Conservation (phyloP, 2,329 filamentous ascomycete species). For the Lasiodiplodia citricola region DNA sequence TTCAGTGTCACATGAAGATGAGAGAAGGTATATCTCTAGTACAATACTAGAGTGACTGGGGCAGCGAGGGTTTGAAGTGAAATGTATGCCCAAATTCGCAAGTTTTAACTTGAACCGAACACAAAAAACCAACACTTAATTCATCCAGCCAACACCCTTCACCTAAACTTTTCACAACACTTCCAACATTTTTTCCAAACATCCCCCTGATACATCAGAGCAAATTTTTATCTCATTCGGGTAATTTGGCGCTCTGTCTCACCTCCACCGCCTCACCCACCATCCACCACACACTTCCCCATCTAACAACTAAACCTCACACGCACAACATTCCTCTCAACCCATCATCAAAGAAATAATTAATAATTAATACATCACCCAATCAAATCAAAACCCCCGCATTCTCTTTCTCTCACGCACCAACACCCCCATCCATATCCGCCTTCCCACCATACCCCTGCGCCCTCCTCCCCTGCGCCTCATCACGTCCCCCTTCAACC, state of each 20-base stretch:
- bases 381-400: neutral
- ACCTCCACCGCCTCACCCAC: neutral
- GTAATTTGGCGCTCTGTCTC: neutral
- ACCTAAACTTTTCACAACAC: neutral
- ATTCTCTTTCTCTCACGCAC: constrained; percentile 50
- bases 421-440: constrained; percentile 57
- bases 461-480: constrained; percentile 52
- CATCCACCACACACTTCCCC: neutral
- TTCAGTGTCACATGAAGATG: neutral
- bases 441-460: constrained; percentile 58
- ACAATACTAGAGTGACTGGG: neutral
- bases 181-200: neutral
- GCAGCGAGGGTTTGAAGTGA: neutral
- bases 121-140: neutral
- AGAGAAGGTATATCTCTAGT: neutral
- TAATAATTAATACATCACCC: neutral
- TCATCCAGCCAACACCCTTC: neutral
- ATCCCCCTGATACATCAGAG: neutral
- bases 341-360: neutral
- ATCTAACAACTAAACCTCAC: neutral
- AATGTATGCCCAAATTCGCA: neutral
- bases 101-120: neutral
- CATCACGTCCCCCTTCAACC: constrained; percentile 42
- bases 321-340: neutral
- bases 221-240: neutral